Percentiles rank a stretch among this genome's conserved stretches.
phyloP scores from a whole-genome alignment of 495 filamentous ascomycete genomes.

The Penicillium pulvis region DNA sequence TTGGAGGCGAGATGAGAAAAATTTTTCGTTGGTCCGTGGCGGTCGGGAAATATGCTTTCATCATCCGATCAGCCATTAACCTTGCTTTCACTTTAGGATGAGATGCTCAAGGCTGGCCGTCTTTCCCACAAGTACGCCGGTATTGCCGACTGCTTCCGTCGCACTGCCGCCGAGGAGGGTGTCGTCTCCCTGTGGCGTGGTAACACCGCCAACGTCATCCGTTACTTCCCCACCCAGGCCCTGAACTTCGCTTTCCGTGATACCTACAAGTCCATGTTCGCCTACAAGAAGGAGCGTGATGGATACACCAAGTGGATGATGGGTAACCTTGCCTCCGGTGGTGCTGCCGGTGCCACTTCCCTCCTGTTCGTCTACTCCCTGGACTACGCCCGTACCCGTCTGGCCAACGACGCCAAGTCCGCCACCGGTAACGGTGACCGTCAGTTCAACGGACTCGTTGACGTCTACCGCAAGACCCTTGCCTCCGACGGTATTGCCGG shows the following conservation, averaged over 20 bases:
- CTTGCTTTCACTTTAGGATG: conserved; percentile 66
- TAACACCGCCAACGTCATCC: conserved; percentile 99
- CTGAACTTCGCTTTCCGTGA: conserved; percentile 99
- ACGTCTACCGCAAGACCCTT: conserved; percentile 99
- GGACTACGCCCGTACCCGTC: conserved; percentile 99
- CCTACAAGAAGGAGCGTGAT: conserved; percentile 99
- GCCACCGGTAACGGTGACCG: conserved; percentile 91
- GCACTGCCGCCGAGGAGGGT: conserved; percentile 81
- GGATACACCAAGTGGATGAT: conserved; percentile 99
- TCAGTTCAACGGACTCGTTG: conserved; percentile 99
- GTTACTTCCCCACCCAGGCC: conserved; percentile 99
- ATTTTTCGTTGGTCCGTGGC: conserved; percentile 14
- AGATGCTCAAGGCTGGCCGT: conserved; percentile 98
- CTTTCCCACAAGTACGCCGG: conserved; percentile 96
- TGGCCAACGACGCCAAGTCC: conserved; percentile 99
- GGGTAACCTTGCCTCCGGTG: conserved; percentile 99
- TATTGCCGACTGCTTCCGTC: conserved; percentile 91
- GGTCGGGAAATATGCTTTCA: conserved; percentile 13
- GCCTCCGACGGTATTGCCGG: conserved; percentile 96
- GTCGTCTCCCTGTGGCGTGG: conserved; percentile 92
- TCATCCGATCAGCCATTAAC: conserved; percentile 20
- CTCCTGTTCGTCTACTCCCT: conserved; percentile 99
- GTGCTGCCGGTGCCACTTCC: conserved; percentile 99
- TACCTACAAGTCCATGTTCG: conserved; percentile 99
- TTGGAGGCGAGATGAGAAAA: conserved; percentile 1